phyloP scores from a whole-genome alignment of 768 basidiomycete genomes.

The Porpolomopsis calyptriformis region DNA sequence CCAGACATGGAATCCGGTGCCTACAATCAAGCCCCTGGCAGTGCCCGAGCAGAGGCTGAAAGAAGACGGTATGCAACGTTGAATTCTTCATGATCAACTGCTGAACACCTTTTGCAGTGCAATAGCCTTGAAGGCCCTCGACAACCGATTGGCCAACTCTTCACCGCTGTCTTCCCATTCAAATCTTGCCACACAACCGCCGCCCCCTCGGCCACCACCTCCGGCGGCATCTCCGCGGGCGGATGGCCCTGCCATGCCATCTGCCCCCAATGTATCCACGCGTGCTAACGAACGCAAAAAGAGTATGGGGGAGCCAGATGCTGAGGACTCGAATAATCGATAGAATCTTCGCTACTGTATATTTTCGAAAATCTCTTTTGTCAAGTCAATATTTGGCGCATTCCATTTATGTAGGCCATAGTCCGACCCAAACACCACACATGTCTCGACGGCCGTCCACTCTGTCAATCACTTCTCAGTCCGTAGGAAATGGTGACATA shows the following conservation, averaged over 20 bases:
- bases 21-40: constrained; percentile 72
- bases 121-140: constrained; percentile 92
- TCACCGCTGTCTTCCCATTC: constrained; percentile 31
- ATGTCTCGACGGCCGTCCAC: constrained; percentile 33
- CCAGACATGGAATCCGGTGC: constrained; percentile 62
- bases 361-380: constrained; percentile 8
- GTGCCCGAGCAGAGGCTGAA: constrained; percentile 92
- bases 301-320: constrained; percentile 26
- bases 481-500: constrained; percentile 5
- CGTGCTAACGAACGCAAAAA: constrained; percentile 26
- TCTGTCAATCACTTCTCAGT: constrained; percentile 21
- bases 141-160: constrained; percentile 75
- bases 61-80: constrained; percentile 59
- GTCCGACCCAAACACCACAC: background rate
- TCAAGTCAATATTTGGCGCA: no score
- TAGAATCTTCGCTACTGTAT: constrained; percentile 13
- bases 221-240: constrained; percentile 23
- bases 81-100: background rate
- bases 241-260: constrained; percentile 21
- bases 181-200: constrained; percentile 16
- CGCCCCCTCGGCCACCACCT: constrained; percentile 23
- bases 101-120: constrained; percentile 42
- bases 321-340: constrained; percentile 25
- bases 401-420: background rate
- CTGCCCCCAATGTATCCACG: constrained; percentile 12